Evolutionary conservation across 192 early-diverging fungal genomes (phyloP).

Genomic region (Mortierella antarctica): DNA sequence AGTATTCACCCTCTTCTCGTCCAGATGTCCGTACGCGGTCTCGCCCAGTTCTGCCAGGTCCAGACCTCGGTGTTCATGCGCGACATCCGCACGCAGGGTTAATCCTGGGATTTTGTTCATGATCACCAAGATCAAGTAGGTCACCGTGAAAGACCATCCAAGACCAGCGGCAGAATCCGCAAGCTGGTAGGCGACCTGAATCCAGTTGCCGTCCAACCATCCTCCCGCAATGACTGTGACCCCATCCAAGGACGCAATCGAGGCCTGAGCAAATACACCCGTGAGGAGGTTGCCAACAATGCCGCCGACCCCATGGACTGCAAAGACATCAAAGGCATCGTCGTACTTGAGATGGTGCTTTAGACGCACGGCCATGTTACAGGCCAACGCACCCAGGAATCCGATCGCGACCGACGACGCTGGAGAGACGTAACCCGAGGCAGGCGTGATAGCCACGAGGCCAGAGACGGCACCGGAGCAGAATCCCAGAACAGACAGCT

Average conservation of each 20-base stretch:
- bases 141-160: slow-evolving; percentile 79
- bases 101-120: slow-evolving; percentile 87
- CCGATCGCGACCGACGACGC: slow-evolving; percentile 89
- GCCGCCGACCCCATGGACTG: slow-evolving; percentile 89
- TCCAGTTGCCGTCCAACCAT: slow-evolving; percentile 70
- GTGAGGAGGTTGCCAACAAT: slow-evolving; percentile 88
- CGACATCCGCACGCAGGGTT: slow-evolving; percentile 78
- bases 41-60: slow-evolving; percentile 91
- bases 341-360: slow-evolving; percentile 91
- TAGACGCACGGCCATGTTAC: slow-evolving; percentile 84
- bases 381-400: slow-evolving; percentile 72
- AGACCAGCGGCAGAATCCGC: slow-evolving; percentile 79
- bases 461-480: slow-evolving; percentile 96
- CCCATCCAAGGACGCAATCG: slow-evolving; percentile 79
- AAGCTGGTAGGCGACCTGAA: slow-evolving; percentile 85
- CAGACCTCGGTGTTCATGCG: slow-evolving; percentile 74
- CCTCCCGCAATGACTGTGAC: slow-evolving; percentile 70
- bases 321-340: slow-evolving; percentile 93
- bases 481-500: slow-evolving; percentile 91
- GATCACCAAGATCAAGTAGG: slow-evolving; percentile 75
- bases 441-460: slow-evolving; percentile 94
- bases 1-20: slow-evolving; percentile 55
- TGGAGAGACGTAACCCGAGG: slow-evolving; percentile 86
- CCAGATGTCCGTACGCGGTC: slow-evolving; percentile 60
- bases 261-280: slow-evolving; percentile 89